Evolutionary conservation across 495 filamentous ascomycete genomes (phyloP).

Genomic region (Aspergillus egyptiacus): DNA sequence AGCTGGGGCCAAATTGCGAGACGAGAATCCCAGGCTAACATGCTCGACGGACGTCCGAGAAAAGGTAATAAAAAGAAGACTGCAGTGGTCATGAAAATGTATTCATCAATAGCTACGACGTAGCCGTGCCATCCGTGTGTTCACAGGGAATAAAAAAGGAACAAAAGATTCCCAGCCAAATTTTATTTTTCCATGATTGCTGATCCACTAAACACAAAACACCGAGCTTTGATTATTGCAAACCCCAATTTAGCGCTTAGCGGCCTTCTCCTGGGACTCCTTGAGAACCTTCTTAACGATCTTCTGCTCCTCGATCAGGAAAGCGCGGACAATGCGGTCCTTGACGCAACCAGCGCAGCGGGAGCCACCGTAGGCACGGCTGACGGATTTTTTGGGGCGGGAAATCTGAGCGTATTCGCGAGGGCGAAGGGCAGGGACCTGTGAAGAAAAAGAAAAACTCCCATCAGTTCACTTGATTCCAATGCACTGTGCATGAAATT

Average conservation of each 20-base stretch:
- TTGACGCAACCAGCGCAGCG: slow-evolving; percentile 98
- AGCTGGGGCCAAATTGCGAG: background rate
- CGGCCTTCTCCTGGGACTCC: slow-evolving; percentile 77
- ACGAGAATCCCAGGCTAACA: background rate
- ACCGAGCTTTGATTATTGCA: slow-evolving; percentile 36
- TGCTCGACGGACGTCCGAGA: too few species aligned
- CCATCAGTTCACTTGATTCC: slow-evolving; percentile 10
- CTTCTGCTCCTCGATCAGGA: slow-evolving; percentile 99
- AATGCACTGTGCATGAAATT: background rate
- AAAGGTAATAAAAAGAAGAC: slow-evolving; percentile 8
- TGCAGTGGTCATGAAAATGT: slow-evolving; percentile 19
- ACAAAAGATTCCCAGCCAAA: slow-evolving; percentile 22
- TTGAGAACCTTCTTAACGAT: slow-evolving; percentile 99
- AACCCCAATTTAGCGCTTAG: slow-evolving; percentile 47
- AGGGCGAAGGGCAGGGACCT: slow-evolving; percentile 95
- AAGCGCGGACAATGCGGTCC: slow-evolving; percentile 93
- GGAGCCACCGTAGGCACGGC: slow-evolving; percentile 95
- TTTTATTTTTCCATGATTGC: slow-evolving; percentile 36
- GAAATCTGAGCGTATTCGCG: slow-evolving; percentile 95
- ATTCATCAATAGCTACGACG: slow-evolving; percentile 20
- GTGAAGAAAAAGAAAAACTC: slow-evolving; percentile 22
- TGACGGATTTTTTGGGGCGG: slow-evolving; percentile 97
- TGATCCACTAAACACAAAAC: slow-evolving; percentile 36
- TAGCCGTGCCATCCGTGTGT: slow-evolving; percentile 17
- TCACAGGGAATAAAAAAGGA: slow-evolving; percentile 26